Percentiles rank a stretch among this genome's conserved stretches.
Conservation (phyloP, 768 basidiomycete species). For the Coprinellus micaceus region DNA sequence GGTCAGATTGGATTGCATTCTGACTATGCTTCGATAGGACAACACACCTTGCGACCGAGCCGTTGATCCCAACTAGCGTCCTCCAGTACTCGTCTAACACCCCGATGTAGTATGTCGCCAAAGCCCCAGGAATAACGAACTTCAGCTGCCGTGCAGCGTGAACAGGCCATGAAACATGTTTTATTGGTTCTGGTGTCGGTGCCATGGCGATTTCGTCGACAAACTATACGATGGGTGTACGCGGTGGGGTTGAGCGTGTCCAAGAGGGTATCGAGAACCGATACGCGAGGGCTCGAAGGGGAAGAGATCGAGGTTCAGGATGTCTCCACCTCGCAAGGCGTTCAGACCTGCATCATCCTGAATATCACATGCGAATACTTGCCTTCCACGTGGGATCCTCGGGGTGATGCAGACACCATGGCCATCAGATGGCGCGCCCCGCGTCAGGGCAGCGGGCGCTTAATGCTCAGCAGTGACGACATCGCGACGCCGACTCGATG, state of each 20-base stretch:
- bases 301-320: too few species aligned
- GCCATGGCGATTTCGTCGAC: not conserved
- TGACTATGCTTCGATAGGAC: not conserved
- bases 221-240: not conserved
- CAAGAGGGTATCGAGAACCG: too few species aligned
- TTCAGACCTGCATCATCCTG: not conserved
- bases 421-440: too few species aligned
- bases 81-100: slow-evolving; percentile 49
- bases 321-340: too few species aligned
- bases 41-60: slow-evolving; percentile 55
- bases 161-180: slow-evolving; percentile 28
- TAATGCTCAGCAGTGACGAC: too few species aligned
- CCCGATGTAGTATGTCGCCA: slow-evolving; percentile 58
- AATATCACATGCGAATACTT: not conserved
- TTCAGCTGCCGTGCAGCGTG: slow-evolving; percentile 70
- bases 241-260: not conserved
- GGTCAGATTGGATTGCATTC: not conserved
- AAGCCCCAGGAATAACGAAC: slow-evolving; percentile 68
- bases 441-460: too few species aligned
- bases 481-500: too few species aligned
- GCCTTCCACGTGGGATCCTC: not conserved
- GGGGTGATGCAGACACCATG: too few species aligned
- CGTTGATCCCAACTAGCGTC: slow-evolving; percentile 34
- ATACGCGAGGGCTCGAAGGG: too few species aligned
- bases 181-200: slow-evolving; percentile 15